phyloP scores from a whole-genome alignment of 345 rosid genomes.

The Combretum micranthum region DNA sequence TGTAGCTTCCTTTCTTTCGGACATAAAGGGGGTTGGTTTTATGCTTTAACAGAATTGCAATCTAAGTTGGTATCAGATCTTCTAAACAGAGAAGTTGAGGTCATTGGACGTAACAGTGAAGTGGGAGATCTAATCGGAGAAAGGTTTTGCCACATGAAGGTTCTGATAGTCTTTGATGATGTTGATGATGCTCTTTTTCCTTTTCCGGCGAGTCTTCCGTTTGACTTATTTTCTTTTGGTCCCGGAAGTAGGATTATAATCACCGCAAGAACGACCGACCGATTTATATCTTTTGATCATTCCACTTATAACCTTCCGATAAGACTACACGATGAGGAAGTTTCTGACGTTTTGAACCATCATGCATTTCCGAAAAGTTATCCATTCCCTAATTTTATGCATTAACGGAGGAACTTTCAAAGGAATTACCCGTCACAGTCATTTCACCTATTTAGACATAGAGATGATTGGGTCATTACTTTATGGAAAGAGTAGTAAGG shows the following conservation, averaged over 20 bases:
- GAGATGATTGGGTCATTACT: constrained; percentile 7
- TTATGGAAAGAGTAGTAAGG: neutral
- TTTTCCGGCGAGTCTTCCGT: neutral
- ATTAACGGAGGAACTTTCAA: neutral
- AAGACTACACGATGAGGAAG: neutral
- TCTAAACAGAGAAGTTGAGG: neutral
- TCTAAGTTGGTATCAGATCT: constrained; percentile 3
- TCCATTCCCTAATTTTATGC: neutral
- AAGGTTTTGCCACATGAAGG: too few relatives aligned
- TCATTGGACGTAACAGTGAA: neutral
- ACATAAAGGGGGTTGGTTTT: neutral
- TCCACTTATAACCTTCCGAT: fast-evolving
- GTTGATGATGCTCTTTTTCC: neutral
- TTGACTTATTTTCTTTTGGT: neutral
- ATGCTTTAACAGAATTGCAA: neutral
- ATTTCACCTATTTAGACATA: constrained; percentile 14
- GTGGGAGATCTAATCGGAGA: neutral
- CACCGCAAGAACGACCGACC: constrained; percentile 5
- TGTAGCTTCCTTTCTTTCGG: constrained; percentile 26
- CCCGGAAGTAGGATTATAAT: constrained; percentile 5
- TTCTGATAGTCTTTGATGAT: constrained; percentile 1
- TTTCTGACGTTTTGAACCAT: constrained; percentile 1
- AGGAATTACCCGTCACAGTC: neutral
- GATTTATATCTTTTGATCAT: neutral
- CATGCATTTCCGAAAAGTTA: constrained; percentile 5